Conservation (phyloP, 768 basidiomycete genomes). For the Mycena capillaripes region DNA sequence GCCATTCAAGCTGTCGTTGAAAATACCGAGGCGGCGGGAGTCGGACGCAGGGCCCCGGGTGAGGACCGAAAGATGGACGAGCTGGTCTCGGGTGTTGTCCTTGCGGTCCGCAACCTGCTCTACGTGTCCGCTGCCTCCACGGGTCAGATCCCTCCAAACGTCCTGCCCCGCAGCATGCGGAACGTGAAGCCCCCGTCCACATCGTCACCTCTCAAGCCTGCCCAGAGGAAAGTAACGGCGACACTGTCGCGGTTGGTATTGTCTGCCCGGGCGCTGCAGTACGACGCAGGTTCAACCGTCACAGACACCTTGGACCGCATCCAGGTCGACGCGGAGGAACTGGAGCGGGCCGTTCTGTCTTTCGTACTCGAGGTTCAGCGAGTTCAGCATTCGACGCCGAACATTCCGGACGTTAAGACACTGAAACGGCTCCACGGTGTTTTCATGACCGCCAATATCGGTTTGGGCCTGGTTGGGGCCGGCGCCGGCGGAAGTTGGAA, state of each 20-base stretch:
- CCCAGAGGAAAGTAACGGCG: constrained; percentile 89
- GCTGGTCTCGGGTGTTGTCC: constrained; percentile 72
- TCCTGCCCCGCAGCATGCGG: constrained; percentile 65
- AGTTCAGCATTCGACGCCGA: constrained; percentile 55
- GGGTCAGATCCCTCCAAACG: constrained; percentile 70
- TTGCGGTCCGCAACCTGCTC: constrained; percentile 84
- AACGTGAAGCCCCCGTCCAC: constrained; percentile 59
- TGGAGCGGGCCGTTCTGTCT: constrained; percentile 77
- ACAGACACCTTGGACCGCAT: constrained; percentile 78
- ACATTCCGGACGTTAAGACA: constrained; percentile 45
- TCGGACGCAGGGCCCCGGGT: constrained; percentile 60
- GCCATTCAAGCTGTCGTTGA: constrained; percentile 76
- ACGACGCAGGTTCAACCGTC: constrained; percentile 76
- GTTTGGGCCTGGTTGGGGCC: constrained; percentile 84
- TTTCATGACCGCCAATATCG: constrained; percentile 74
- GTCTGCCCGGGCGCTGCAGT: constrained; percentile 90
- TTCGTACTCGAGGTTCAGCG: constrained; percentile 82
- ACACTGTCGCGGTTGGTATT: constrained; percentile 92
- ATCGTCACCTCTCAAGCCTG: constrained; percentile 77
- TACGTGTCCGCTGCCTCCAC: constrained; percentile 73
- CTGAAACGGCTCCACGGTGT: constrained; percentile 73
- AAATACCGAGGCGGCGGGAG: constrained; percentile 64
- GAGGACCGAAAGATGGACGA: constrained; percentile 73
- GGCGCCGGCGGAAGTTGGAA: constrained; percentile 85
- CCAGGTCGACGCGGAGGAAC: constrained; percentile 81